These are phyloP conservation scores for Suillus luteus DNA, from an alignment of 768 basidiomycete genomes.

Conservation along the genomic window DNA sequence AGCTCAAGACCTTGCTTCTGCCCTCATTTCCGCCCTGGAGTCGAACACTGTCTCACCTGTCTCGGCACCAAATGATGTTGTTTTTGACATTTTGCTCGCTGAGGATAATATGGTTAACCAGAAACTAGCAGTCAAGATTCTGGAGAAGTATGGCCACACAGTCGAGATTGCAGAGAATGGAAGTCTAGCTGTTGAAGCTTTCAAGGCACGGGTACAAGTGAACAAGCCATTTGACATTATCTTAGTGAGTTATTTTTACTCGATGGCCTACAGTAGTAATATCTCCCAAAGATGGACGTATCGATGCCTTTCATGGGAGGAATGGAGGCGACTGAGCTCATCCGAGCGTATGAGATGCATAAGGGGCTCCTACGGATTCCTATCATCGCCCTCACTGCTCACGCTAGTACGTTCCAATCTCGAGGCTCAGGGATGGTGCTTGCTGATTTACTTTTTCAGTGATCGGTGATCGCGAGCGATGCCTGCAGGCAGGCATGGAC, in stretches of 20 bases:
- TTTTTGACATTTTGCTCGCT: conserved; percentile 91
- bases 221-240: conserved; percentile 88
- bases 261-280: conserved; percentile 10
- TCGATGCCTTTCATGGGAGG: conserved; percentile 99
- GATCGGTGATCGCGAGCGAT: conserved; percentile 85
- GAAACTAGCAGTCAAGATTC: conserved; percentile 93
- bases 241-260: conserved; percentile 56
- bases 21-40: conserved; percentile 91
- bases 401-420: conserved; percentile 73
- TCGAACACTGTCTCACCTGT: conserved; percentile 91
- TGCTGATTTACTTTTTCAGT: conserved; percentile 45
- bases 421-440: conserved; percentile 1
- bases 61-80: conserved; percentile 79
- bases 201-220: conserved; percentile 74
- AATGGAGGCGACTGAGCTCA: conserved; percentile 94
- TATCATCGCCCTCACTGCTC: conserved; percentile 95
- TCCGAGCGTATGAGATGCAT: conserved; percentile 80
- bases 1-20: conserved; percentile 86
- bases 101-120: conserved; percentile 97
- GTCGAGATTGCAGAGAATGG: conserved; percentile 99
- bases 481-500: conserved; percentile 78
- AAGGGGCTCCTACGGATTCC: conserved; percentile 74
- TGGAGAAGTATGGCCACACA: conserved; percentile 93
- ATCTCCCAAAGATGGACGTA: conserved; percentile 79
- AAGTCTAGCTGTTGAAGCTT: conserved; percentile 88